Base-by-base conservation (phyloP, 176 grass and related monocot genomes). In the Oryza coarctata region DNA sequence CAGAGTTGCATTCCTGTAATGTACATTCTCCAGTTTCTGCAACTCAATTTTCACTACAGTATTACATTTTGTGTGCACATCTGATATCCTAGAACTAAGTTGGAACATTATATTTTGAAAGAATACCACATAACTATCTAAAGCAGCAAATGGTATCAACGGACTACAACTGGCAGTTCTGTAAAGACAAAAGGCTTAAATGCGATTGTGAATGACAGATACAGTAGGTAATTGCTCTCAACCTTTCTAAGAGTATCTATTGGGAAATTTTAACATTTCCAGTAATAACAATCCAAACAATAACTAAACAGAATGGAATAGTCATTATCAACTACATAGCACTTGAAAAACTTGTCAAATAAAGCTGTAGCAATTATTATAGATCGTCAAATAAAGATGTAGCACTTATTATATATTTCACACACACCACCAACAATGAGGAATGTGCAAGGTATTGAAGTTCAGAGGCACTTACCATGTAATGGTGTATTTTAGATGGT, bases 401-500 rank as follows among this genome's bases (percentile, higher is more conserved):
- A 70, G 39, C 30, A 15, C 50, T 7, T 39, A 36, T 43, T 70
- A 12, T 74, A 57, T n/a, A 36, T 50, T 87, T 77, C 58, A 27
- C n/a, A 39, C 20, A 80, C 3, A 57, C 33, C 77, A 66, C 33
- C 25, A 28, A 18, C 41, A 60, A 84, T 12, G 17, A 57, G 12
- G 22, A 14, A 74, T 30, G 7, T 23, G 30, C 5, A 73, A 49
- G 7, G 27, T 28, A 27, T 74, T 65, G 39, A 43, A 33, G 81
- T 36, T 50, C 32, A 45, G 5, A 18, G 49, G 2, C 34, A 64
- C 82, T 83, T 87, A 95, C 96, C 96, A 99, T 76, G 93, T 99
- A 65, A 89, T 31, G 1, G 89, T 95, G 72, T 99, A 99, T 58
- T 83, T 99, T 50, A 99, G 84, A 88, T 99, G 93, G 76, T 95